Percentiles rank a stretch among this genome's conserved stretches.
phyloP scores from a whole-genome alignment of 2,329 filamentous ascomycete genomes.

The Arthrinium phaeospermum region DNA sequence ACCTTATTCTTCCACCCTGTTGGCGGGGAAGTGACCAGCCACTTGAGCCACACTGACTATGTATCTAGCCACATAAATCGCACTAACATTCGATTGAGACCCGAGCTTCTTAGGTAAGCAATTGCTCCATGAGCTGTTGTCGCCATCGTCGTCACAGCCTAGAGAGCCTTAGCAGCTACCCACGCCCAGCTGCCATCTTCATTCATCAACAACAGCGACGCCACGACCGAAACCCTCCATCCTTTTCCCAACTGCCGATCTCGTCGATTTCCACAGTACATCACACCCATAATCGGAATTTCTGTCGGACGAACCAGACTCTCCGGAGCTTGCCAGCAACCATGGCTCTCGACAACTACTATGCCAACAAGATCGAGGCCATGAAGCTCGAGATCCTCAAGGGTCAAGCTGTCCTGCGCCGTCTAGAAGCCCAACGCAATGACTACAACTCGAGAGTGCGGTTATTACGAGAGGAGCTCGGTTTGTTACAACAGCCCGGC shows the following conservation, averaged over 20 bases:
- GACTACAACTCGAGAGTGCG: conserved; percentile 99
- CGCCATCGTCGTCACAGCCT: conserved; percentile 12
- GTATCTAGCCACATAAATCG: not conserved
- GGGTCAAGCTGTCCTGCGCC: conserved; percentile 91
- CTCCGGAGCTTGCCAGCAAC: conserved; percentile 47
- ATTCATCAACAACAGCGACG: not conserved
- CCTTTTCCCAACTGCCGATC: not conserved
- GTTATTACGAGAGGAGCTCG: conserved; percentile 91
- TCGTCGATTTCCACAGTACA: not conserved
- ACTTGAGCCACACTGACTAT: not conserved
- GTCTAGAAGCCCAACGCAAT: conserved; percentile 96
- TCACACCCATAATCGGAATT: not conserved
- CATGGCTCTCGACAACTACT: conserved; percentile 99
- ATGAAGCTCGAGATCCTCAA: conserved; percentile 99
- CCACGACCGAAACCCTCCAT: not conserved
- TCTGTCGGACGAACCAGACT: conserved; percentile 19
- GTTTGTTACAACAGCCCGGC: conserved; percentile 92
- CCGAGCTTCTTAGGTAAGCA: not conserved
- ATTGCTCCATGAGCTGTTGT: conserved; percentile 5
- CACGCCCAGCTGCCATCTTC: not conserved
- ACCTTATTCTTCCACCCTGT: no score
- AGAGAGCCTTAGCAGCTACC: not conserved
- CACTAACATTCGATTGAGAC: not conserved
- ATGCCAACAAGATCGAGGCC: conserved; percentile 99
- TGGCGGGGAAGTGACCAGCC: not conserved